These are phyloP conservation scores for Pestalotiopsis fici DNA, from an alignment of 2,329 filamentous ascomycete genomes.

Conservation along the genomic window DNA sequence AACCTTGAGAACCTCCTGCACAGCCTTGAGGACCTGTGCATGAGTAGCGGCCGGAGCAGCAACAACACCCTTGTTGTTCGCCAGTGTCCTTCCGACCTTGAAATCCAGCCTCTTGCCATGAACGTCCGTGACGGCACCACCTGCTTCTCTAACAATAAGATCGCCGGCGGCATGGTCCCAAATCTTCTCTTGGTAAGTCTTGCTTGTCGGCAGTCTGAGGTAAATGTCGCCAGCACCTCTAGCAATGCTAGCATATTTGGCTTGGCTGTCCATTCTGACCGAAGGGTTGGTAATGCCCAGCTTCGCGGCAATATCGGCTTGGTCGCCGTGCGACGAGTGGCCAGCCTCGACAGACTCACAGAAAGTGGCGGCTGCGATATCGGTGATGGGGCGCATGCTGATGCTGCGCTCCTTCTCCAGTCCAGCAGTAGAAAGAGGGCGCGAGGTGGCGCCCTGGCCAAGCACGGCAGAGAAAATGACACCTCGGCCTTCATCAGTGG, in stretches of 20 bases:
- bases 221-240: slow-evolving; percentile 94
- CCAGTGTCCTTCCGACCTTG: slow-evolving; percentile 79
- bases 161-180: slow-evolving; percentile 98
- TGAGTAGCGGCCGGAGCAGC: slow-evolving; percentile 81
- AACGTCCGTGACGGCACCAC: slow-evolving; percentile 88
- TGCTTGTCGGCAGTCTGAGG: slow-evolving; percentile 81
- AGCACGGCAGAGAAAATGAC: slow-evolving; percentile 85
- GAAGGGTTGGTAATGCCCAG: slow-evolving; percentile 88
- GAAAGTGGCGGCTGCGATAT: slow-evolving; percentile 82
- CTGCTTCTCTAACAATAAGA: slow-evolving; percentile 90
- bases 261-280: slow-evolving; percentile 96
- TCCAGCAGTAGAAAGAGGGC: slow-evolving; percentile 63
- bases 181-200: slow-evolving; percentile 96
- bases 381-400: slow-evolving; percentile 74
- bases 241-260: slow-evolving; percentile 95
- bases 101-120: slow-evolving; percentile 86
- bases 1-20: slow-evolving; percentile 70
- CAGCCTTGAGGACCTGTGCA: slow-evolving; percentile 73
- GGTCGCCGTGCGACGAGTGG: slow-evolving; percentile 87
- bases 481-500: slow-evolving; percentile 75
- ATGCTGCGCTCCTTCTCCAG: slow-evolving; percentile 63
- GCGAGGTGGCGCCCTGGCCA: slow-evolving; percentile 78
- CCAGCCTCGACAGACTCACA: slow-evolving; percentile 95
- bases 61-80: slow-evolving; percentile 90
- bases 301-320: slow-evolving; percentile 78